Evolutionary conservation across 257 asterid genomes (phyloP), one percentile per base, ranked within the genome.

Genomic region (Solanum raphanifolium): DNA sequence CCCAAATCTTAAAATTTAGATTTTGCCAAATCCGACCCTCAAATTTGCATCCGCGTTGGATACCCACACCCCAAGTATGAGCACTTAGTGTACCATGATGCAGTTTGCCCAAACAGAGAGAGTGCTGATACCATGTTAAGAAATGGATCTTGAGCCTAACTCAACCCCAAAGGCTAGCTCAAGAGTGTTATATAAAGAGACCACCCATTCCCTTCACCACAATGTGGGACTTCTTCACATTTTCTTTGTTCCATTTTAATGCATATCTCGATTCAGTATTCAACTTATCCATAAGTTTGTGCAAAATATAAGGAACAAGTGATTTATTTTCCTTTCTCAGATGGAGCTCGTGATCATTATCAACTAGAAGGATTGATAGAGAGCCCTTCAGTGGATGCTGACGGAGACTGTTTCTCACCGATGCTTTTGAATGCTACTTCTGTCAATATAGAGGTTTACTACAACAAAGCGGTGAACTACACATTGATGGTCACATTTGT

Each of bases 401-500:
- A 97, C 46, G 93, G 95, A 71, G 98, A 97, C 91, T 97, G 99
- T 93, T 96, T 96, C 92, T 96, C 99, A 25, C 98, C 99, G 62
- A 94, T 97, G 94, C 93, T 90, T 84, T 88, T 97, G 87, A 97
- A 96, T 91, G 98, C 98, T 36, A 95, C 99, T 86, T 97, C 98
- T 29, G 91, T 97, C 92, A 95, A 97, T 87, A 91, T 93, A 69
- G 99, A 96, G 82, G 93, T 97, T 89, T 97, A 96, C 93, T 96
- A 96, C 92, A 97, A 92, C 79, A 97, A 97, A 93, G 99, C 99
- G 52, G 95, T 97, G 41, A 97, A 97, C 90, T 97, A 97, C 93
- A 95, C 99, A 74, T 90, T 97, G 98, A 93, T 97, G 99, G 98
- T 97, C 90, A 97, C 99, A 90, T 96, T 97, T 95, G 99, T 97